Evolutionary conservation across 768 basidiomycete genomes (phyloP).

Genomic region (Termitomyces eurrhizus): DNA sequence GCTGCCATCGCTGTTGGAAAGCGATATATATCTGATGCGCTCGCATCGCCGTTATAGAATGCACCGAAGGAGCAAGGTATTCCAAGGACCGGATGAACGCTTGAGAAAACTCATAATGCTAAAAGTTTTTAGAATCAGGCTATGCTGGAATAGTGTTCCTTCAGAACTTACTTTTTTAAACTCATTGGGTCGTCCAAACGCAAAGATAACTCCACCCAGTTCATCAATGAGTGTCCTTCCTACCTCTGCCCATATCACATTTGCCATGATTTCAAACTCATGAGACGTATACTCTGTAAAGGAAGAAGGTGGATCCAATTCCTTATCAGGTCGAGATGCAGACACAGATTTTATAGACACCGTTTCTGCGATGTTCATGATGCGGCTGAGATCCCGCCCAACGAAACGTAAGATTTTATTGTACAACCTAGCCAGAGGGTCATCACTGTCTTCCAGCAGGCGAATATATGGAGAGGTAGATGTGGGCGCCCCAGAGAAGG

Average conservation of each 20-base stretch:
- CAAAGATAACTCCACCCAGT: conserved; percentile 78
- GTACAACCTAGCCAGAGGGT: conserved; percentile 73
- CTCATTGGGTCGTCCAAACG: conserved; percentile 88
- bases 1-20: conserved; percentile 90
- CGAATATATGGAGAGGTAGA: conserved; percentile 35
- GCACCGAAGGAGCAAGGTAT: conserved; percentile 70
- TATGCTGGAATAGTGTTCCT: too few species aligned
- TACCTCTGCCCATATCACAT: conserved; percentile 87
- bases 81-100: conserved; percentile 83
- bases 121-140: neutral
- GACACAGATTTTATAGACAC: conserved; percentile 47
- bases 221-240: conserved; percentile 79
- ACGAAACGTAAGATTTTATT: conserved; percentile 81
- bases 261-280: conserved; percentile 79
- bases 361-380: conserved; percentile 77
- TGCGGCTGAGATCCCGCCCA: conserved; percentile 64
- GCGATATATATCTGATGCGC: conserved; percentile 61
- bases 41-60: conserved; percentile 69
- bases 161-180: conserved; percentile 68
- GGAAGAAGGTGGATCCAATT: conserved; percentile 1
- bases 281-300: conserved; percentile 7
- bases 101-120: conserved; percentile 86
- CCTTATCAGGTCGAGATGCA: conserved; percentile 16
- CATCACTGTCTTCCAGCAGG: conserved; percentile 61
- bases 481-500: conserved; percentile 21